Base-by-base conservation (phyloP, 2,329 filamentous ascomycete species). In the Phyllosticta paracitricarpa region DNA sequence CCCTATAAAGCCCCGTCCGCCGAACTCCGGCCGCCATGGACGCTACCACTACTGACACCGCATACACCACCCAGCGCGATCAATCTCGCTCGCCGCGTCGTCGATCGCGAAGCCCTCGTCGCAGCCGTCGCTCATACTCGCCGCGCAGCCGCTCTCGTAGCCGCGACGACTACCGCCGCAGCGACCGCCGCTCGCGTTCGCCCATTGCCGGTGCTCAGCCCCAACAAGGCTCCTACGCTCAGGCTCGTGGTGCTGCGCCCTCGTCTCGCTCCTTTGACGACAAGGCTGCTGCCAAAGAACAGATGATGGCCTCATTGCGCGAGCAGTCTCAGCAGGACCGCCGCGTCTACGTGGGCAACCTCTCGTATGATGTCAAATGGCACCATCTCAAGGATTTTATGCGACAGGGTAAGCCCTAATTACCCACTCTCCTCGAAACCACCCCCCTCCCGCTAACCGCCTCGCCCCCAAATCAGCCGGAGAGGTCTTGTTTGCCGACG, bases 301-400 rank as follows among this genome's bases (percentile, higher is more conserved):
- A 91, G 75, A 97, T 96, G 91, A 95, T 97, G 90, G 88, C 86
- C 78, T 91, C 85, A 73, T 88, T 97, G 70, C 88, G 91, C 73
- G 94, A 97, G 73, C 89, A 89, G 54, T 97, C 94, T 64, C 94
- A 97, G 76, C 94, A 99, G 79, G 94, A 99, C 82, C 93, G 94
- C 73, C 92, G 94, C 68, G 94, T 99, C 84, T 99, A 99, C 76
- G 94, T 99, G 75, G 94, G 94, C 78, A 99, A 99, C 76, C 84
- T 99, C 69, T 94, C 92, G 57, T 99, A 99, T 81, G 94, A 99
- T 82, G 94, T 99, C 76, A 99, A 99, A 82, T 99, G 94, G 94
- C 93, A 97, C 81, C 94, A 97, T 73, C 85, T 99, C 65, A 99
- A 99, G 82, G 94, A 99, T 81, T 97, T 97, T 76, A 99, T 99